These are phyloP conservation scores for Ogataea neopini DNA, from an alignment of 805 yeast genomes.

Conservation along the genomic window DNA sequence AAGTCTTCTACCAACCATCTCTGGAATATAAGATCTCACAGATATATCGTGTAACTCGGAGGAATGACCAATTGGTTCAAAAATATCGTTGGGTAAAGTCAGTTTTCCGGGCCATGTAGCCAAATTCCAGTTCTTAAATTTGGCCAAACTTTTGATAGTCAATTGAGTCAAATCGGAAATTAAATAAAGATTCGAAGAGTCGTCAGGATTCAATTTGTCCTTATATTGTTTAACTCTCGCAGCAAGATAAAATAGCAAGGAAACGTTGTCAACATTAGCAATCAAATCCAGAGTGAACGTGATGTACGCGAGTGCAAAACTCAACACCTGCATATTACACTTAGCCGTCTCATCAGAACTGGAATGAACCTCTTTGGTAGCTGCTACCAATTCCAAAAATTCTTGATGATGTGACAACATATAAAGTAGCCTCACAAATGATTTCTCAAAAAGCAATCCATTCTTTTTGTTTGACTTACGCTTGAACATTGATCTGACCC, in stretches of 20 bases:
- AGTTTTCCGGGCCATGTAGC: slow-evolving; percentile 83
- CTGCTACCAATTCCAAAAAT: slow-evolving; percentile 44
- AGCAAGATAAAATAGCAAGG: slow-evolving; percentile 72
- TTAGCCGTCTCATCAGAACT: slow-evolving; percentile 13
- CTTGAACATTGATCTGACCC: slow-evolving; percentile 66
- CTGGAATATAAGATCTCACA: slow-evolving; percentile 56
- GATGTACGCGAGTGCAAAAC: slow-evolving; percentile 60
- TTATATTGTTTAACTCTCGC: slow-evolving; percentile 77
- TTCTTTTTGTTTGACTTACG: slow-evolving; percentile 35
- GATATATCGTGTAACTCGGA: slow-evolving; percentile 59
- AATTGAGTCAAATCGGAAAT: slow-evolving; percentile 76
- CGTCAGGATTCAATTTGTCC: slow-evolving; percentile 41
- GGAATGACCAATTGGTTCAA: slow-evolving; percentile 56
- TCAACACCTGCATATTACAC: slow-evolving; percentile 41
- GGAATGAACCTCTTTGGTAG: slow-evolving; percentile 14
- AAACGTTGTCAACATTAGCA: slow-evolving; percentile 65
- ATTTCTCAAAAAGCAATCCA: slow-evolving; percentile 60
- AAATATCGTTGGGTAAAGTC: slow-evolving; percentile 68
- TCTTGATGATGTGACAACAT: slow-evolving; percentile 75
- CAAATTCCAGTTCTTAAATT: slow-evolving; percentile 63
- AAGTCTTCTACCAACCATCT: slow-evolving; percentile 42
- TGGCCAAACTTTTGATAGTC: slow-evolving; percentile 57
- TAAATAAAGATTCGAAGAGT: slow-evolving; percentile 50
- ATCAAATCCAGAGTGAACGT: slow-evolving; percentile 59
- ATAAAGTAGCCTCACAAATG: slow-evolving; percentile 67